phyloP scores from a whole-genome alignment of 2,329 filamentous ascomycete species.

The Stemphylium lycopersici region DNA sequence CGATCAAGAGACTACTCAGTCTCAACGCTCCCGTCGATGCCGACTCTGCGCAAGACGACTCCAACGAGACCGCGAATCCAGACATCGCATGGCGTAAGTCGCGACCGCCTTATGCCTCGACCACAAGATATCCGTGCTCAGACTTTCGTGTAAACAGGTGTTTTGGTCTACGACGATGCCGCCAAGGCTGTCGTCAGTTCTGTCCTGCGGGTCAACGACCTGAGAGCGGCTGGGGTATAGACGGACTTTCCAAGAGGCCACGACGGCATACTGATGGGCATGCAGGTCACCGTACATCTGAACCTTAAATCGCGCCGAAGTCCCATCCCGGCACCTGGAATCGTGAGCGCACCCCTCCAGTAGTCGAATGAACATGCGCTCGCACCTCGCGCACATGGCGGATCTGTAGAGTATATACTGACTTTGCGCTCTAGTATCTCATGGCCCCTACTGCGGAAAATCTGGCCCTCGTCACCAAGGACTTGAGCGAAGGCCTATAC shows the following conservation, averaged over 20 bases:
- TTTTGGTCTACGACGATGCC: conserved; percentile 91
- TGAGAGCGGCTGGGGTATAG: conserved; percentile 80
- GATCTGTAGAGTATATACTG: not conserved
- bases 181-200: conserved; percentile 91
- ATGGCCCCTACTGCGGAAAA: conserved; percentile 86
- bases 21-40: conserved; percentile 74
- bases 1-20: conserved; percentile 94
- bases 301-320: conserved; percentile 82
- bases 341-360: not conserved
- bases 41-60: conserved; percentile 68
- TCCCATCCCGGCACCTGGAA: conserved; percentile 69
- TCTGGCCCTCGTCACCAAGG: conserved; percentile 79
- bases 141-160: conserved; percentile 4
- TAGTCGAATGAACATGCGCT: not conserved
- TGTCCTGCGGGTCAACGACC: conserved; percentile 89
- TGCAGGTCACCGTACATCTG: conserved; percentile 41
- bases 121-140: not conserved
- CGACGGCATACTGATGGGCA: conserved; percentile 70
- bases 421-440: conserved; percentile 84
- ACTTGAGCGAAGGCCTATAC: conserved; percentile 87
- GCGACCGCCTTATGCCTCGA: not conserved
- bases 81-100: conserved; percentile 21
- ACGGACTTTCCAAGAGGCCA: not conserved
- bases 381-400: not conserved
- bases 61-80: conserved; percentile 13